These are phyloP conservation scores for Eucalyptus pumila DNA, from an alignment of 345 rosid genomes.

Conservation along the genomic window DNA sequence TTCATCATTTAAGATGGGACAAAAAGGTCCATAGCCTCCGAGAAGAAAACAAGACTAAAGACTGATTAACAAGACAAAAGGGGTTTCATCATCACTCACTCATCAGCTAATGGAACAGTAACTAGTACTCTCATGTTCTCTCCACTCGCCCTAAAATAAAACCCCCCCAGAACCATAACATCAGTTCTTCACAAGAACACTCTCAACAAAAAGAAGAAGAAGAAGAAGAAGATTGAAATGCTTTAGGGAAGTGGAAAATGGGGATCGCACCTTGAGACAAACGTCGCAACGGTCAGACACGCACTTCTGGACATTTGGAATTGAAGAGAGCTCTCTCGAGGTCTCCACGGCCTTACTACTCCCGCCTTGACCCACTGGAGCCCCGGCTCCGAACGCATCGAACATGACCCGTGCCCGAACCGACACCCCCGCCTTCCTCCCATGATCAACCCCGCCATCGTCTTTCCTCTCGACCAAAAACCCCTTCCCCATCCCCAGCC, in stretches of 20 bases:
- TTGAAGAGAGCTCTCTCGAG: slow-evolving; percentile 85
- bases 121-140: not conserved
- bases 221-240: not conserved
- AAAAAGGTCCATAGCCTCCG: not conserved
- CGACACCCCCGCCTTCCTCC: not conserved
- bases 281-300: slow-evolving; percentile 17
- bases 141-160: not conserved
- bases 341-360: slow-evolving; percentile 7
- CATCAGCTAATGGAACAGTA: not conserved
- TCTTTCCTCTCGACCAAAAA: slow-evolving; percentile 4
- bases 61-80: not conserved
- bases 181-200: not conserved
- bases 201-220: not conserved
- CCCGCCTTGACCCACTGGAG: not conserved
- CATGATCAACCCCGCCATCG: not conserved
- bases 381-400: slow-evolving; percentile 12
- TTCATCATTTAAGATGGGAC: not conserved
- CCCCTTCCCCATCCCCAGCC: slow-evolving; percentile 1
- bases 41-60: not conserved
- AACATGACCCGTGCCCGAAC: not conserved
- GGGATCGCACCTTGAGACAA: slow-evolving; percentile 40
- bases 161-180: not conserved
- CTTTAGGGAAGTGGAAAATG: not conserved
- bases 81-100: not conserved
- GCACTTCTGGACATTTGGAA: slow-evolving; percentile 32